A percentile compares a stretch with the other conserved stretches of the same genome.
phyloP scores from a whole-genome alignment of 768 basidiomycete genomes.

The Lentinula edodes region DNA sequence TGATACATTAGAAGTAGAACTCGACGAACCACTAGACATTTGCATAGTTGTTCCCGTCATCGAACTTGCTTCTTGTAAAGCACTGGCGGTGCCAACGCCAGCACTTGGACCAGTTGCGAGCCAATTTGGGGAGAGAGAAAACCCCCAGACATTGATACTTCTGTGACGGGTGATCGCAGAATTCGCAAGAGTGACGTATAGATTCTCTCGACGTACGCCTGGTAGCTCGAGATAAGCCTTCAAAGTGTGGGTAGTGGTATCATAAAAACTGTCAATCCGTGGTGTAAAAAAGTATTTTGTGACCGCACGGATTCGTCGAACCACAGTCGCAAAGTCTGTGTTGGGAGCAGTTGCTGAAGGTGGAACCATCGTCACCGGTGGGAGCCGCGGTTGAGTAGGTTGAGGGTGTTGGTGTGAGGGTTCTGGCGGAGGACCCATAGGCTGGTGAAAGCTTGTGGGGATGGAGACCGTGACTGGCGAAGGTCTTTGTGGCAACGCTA shows the following conservation, averaged over 20 bases:
- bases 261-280: neutral
- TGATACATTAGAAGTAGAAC: slow-evolving; percentile 1
- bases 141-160: neutral
- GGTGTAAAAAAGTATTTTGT: neutral
- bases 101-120: neutral
- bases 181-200: neutral
- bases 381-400: neutral
- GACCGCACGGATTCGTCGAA: neutral
- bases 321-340: neutral
- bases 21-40: slow-evolving; percentile 5
- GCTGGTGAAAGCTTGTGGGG: neutral
- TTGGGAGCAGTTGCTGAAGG: neutral
- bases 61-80: neutral
- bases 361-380: neutral
- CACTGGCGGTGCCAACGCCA: neutral
- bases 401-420: neutral
- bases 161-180: neutral
- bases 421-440: neutral
- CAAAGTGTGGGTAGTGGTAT: neutral
- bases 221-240: neutral
- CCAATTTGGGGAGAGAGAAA: neutral
- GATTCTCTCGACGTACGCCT: neutral
- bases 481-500: neutral
- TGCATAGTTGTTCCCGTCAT: slow-evolving; percentile 3
- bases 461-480: neutral